Evolutionary conservation across 2,329 filamentous ascomycete species (phyloP).

Genomic region (Metarhizium anisopliae): DNA sequence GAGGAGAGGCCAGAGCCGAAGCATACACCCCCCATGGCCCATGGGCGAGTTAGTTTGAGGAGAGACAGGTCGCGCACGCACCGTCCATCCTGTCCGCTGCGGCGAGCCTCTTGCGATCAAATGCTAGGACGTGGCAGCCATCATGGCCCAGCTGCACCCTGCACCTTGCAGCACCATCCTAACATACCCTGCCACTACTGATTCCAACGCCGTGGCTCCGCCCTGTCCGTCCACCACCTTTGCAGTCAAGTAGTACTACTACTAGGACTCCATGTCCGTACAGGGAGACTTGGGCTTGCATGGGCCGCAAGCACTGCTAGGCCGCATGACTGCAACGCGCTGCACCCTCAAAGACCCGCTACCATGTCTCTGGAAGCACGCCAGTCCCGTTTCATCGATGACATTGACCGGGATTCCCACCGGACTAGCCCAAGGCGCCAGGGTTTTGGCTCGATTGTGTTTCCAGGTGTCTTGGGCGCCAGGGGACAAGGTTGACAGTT

Average conservation of each 20-base stretch:
- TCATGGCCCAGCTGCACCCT: neutral
- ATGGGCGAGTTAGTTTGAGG: neutral
- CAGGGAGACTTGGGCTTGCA: neutral
- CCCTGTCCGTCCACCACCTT: neutral
- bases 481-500: neutral
- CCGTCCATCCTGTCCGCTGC: neutral
- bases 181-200: neutral
- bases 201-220: slow-evolving; percentile 1
- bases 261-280: too few relatives aligned
- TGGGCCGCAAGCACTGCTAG: neutral
- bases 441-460: slow-evolving; percentile 1
- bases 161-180: neutral
- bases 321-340: neutral
- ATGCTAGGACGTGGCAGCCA: neutral
- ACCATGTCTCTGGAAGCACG: slow-evolving; percentile 7
- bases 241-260: too few relatives aligned
- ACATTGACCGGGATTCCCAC: slow-evolving; percentile 1
- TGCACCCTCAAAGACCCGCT: slow-evolving; percentile 1
- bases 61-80: neutral
- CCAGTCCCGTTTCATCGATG: slow-evolving; percentile 6
- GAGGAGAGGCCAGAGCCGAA: neutral
- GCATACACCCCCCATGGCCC: neutral
- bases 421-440: slow-evolving; percentile 1
- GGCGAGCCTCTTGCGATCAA: neutral
- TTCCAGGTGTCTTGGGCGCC: neutral